Conservation (phyloP, 306 rosid species). For the Medicago arabica region DNA sequence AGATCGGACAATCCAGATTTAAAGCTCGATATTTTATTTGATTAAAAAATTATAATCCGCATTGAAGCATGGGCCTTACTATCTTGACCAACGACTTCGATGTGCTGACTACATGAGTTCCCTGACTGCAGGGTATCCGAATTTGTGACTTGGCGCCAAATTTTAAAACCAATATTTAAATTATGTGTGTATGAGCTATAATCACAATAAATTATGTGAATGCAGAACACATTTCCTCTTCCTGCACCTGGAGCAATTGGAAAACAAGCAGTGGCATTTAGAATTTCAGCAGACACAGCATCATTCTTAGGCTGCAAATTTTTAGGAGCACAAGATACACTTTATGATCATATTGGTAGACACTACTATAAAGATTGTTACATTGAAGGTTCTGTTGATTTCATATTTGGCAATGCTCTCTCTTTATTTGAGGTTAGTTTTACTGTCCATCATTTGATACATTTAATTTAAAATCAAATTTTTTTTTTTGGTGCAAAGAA, state of each 20-base stretch:
- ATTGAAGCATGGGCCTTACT: too few species aligned
- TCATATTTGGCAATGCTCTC: slow-evolving; percentile 94
- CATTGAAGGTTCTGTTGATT: slow-evolving; percentile 98
- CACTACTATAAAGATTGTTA: slow-evolving; percentile 96
- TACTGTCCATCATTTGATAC: background rate
- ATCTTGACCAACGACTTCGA: too few species aligned
- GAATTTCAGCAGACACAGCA: slow-evolving; percentile 95
- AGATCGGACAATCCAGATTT: too few species aligned
- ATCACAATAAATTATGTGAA: too few species aligned
- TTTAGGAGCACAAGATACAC: slow-evolving; percentile 94
- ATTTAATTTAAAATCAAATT: background rate
- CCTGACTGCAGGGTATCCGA: too few species aligned
- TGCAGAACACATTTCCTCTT: slow-evolving; percentile 88
- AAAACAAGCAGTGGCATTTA: slow-evolving; percentile 87
- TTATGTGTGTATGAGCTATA: too few species aligned
- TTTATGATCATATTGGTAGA: slow-evolving; percentile 88
- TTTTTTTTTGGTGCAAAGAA: too few species aligned
- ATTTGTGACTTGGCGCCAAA: too few species aligned
- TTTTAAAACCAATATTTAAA: too few species aligned
- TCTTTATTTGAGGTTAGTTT: slow-evolving; percentile 77
- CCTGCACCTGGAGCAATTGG: slow-evolving; percentile 88
- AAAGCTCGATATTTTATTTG: too few species aligned
- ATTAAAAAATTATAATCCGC: too few species aligned
- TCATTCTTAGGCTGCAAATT: slow-evolving; percentile 76
- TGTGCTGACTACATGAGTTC: too few species aligned